Evolutionary conservation across 768 basidiomycete species (phyloP).

Genomic region (Leucocoprinus sp.): DNA sequence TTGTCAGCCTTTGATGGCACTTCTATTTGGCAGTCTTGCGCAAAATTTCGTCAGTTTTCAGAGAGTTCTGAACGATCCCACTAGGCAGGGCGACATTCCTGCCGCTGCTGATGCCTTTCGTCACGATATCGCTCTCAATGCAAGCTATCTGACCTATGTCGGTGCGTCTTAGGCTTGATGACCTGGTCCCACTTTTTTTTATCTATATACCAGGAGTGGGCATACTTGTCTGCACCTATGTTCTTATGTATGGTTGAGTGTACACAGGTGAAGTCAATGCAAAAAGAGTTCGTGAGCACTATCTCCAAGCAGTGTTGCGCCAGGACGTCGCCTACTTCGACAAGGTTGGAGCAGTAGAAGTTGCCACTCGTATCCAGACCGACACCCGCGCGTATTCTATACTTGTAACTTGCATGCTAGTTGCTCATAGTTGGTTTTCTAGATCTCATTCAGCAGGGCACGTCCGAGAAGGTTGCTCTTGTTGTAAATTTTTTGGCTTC

Average conservation of each 20-base stretch:
- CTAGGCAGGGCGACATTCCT: no score
- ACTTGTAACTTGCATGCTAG: neutral
- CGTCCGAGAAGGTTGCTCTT: conserved; percentile 71
- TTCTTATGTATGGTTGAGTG: conserved; percentile 51
- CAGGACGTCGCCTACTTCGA: conserved; percentile 83
- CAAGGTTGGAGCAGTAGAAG: conserved; percentile 75
- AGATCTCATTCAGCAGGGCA: conserved; percentile 79
- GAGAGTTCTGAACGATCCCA: conserved; percentile 13
- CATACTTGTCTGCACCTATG: conserved; percentile 44
- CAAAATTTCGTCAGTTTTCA: conserved; percentile 53
- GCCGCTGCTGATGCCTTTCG: no score
- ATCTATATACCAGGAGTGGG: no score
- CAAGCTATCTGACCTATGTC: no score
- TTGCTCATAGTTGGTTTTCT: neutral
- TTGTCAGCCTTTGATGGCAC: conserved; percentile 57
- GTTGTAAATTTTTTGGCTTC: conserved; percentile 44
- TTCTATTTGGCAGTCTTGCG: conserved; percentile 71
- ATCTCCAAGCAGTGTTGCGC: conserved; percentile 61
- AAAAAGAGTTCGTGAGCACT: conserved; percentile 70
- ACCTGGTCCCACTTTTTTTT: no score
- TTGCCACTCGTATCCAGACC: conserved; percentile 76
- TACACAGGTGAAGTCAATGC: conserved; percentile 59
- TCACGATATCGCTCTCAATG: no score
- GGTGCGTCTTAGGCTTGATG: no score
- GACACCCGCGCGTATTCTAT: conserved; percentile 50